These are phyloP conservation scores for Grifola frondosa DNA, from an alignment of 1,284 basidiomycete species.

Conservation along the genomic window DNA sequence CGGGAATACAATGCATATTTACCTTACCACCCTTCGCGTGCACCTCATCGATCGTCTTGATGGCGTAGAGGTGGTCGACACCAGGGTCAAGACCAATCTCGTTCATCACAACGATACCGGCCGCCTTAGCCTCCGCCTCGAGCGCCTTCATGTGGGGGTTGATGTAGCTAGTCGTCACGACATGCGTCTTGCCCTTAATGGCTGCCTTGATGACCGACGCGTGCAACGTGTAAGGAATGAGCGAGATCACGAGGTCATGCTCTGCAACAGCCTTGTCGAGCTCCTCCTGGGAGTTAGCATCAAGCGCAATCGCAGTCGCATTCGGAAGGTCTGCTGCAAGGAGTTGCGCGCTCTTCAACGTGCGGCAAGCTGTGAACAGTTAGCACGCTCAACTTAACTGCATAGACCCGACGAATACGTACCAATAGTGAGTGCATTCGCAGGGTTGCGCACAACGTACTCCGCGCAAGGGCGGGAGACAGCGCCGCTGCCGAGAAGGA, in stretches of 20 bases:
- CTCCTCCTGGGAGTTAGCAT: slow-evolving; percentile 73
- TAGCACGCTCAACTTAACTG: background rate
- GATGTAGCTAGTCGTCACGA: slow-evolving; percentile 97
- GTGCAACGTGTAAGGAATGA: slow-evolving; percentile 96
- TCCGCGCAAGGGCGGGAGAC: slow-evolving; percentile 94
- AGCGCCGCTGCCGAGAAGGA: slow-evolving; percentile 93
- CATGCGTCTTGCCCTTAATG: slow-evolving; percentile 92
- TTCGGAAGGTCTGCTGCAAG: slow-evolving; percentile 71
- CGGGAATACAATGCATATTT: slow-evolving; percentile 11
- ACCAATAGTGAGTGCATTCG: slow-evolving; percentile 87
- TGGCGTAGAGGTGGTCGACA: slow-evolving; percentile 92
- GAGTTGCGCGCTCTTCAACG: slow-evolving; percentile 70
- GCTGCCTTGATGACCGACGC: slow-evolving; percentile 91
- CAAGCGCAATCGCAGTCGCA: slow-evolving; percentile 77
- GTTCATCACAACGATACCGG: slow-evolving; percentile 95
- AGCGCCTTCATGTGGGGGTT: slow-evolving; percentile 88
- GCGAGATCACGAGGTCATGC: slow-evolving; percentile 93
- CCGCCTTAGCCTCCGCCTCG: slow-evolving; percentile 80
- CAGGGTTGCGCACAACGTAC: slow-evolving; percentile 83
- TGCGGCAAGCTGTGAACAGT: slow-evolving; percentile 71
- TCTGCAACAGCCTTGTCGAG: slow-evolving; percentile 82
- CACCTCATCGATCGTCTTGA: slow-evolving; percentile 96
- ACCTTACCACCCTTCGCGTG: slow-evolving; percentile 95
- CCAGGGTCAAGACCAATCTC: slow-evolving; percentile 98
- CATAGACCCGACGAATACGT: slow-evolving; percentile 7